Conservation (phyloP, 1,139 yeast species). For the Lizanozyma gosingica region DNA sequence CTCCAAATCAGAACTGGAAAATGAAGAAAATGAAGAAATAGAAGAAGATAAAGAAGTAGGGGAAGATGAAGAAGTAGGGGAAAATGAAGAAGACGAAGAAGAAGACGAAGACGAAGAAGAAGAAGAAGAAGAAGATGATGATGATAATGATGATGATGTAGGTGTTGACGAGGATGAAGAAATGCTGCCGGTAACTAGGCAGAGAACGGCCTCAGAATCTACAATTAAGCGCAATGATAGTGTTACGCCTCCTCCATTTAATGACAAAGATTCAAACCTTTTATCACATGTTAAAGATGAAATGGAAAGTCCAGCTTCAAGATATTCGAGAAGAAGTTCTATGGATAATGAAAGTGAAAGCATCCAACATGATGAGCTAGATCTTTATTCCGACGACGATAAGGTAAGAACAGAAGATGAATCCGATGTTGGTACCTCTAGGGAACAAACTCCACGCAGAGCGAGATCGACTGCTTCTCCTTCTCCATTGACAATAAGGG, state of each 20-base stretch:
- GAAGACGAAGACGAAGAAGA: neutral
- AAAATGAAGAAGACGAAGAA: neutral
- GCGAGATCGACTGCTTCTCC: constrained; percentile 6
- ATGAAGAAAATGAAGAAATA: neutral
- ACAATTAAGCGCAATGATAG: neutral
- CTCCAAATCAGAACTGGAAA: neutral
- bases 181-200: no score
- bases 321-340: neutral
- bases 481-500: constrained; percentile 12
- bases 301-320: neutral
- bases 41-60: constrained; percentile 1
- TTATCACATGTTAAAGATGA: neutral
- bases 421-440: neutral
- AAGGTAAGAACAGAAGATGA: neutral
- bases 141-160: constrained; percentile 1
- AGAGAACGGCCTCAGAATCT: neutral
- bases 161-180: no score
- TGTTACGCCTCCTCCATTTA: neutral
- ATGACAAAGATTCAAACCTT: no score
- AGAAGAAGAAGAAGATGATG: constrained; percentile 2
- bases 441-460: neutral
- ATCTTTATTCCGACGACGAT: neutral
- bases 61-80: constrained; percentile 2
- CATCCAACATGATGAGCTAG: neutral
- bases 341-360: no score